These are phyloP conservation scores for Talaromyces pinophilus DNA, from an alignment of 2,329 filamentous ascomycete species.

Conservation along the genomic window DNA sequence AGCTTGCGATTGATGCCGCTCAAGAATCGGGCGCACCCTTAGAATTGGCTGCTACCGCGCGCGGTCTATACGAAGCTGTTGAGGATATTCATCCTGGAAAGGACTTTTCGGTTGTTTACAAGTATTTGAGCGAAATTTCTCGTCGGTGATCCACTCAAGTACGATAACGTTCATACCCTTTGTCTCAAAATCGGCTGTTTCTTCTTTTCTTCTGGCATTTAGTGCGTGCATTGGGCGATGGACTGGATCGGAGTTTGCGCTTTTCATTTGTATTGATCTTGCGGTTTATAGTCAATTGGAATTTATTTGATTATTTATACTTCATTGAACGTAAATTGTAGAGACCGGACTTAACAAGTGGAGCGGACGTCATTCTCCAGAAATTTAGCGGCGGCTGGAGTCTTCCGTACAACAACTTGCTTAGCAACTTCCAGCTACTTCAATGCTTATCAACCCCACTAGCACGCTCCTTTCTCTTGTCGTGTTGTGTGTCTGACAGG, in stretches of 20 bases:
- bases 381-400: conserved; percentile 13
- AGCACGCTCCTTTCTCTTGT: background rate
- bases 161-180: background rate
- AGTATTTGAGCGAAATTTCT: conserved; percentile 57
- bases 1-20: conserved; percentile 71
- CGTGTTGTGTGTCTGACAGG: background rate
- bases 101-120: conserved; percentile 81
- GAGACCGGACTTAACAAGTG: conserved; percentile 1
- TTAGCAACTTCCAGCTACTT: background rate
- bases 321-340: background rate
- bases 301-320: background rate
- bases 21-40: conserved; percentile 66
- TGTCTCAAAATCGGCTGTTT: conserved; percentile 1
- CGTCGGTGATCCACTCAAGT: conserved; percentile 15
- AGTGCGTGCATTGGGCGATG: conserved; percentile 17
- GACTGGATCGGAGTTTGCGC: conserved; percentile 6
- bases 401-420: conserved; percentile 1
- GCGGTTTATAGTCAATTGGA: background rate
- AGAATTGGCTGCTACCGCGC: conserved; percentile 64
- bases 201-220: conserved; percentile 12
- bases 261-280: conserved; percentile 11
- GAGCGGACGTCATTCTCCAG: conserved; percentile 1
- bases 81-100: conserved; percentile 65
- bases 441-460: conserved; percentile 5
- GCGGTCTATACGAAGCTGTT: conserved; percentile 67